Evolutionary conservation across 192 early-diverging fungal genomes (phyloP), one percentile per base, ranked within the genome.

Genomic region (Chytriomyces sp.): DNA sequence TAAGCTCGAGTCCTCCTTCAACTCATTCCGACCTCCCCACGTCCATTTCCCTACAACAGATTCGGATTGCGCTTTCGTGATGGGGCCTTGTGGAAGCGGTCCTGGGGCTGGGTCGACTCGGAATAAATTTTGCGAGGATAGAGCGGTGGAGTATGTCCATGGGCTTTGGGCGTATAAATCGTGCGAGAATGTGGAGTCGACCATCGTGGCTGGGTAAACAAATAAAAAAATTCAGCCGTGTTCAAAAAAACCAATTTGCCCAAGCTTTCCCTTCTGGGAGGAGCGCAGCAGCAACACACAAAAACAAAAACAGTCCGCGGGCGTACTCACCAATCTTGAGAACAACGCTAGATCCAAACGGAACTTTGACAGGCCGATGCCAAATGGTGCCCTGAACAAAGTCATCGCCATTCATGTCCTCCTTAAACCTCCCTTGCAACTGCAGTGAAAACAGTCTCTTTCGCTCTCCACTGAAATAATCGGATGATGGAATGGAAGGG

Each of bases 381-480:
- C 91, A 91, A 43, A 85, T 77, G 67, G 86, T 88, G 7, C 91
- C 91, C 80, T 90, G 91, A 6, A 91, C 44, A 11, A 91, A 78
- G 24, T 71, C 69, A 26, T 71, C 50, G 10, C 49, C 69, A 18
- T 50, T 57, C 16, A 67, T 67, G 10, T 43, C 43, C 44, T 67
- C 66, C 77, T 85, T 88, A 67, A 91, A 92, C 20, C 87, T 79
- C 18, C 83, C 85, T 47, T 85, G 87, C 43, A 91, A 67, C 61
- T 91, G 88, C 24, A 91, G 79, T 20, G 89, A 91, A 81, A 87
- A 89, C 8, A 81, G 78, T 57, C 88, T 82, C 16, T 73, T 73
- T 45, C 79, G 71, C 1, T 64, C 71, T 0, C 86, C 84, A 43
- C 11, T 20, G 67, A 91, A 91, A 20, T 86, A 82, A 5, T 66